Conservation (phyloP, 441 rosid genomes). For the Breynia disticha region DNA sequence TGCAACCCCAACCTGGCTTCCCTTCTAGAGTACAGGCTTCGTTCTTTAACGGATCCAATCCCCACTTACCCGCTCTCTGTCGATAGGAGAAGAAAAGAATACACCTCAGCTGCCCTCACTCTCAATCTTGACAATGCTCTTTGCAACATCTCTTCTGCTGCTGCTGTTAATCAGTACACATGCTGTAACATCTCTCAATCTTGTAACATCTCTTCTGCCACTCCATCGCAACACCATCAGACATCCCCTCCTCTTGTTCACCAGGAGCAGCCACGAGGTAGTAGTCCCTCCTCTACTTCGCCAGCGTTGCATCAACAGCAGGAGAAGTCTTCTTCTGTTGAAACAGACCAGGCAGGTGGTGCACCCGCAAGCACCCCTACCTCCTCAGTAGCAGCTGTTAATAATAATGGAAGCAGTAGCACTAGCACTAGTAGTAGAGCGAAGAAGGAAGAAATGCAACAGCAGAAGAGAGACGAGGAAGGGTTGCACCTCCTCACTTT, state of each 20-base stretch:
- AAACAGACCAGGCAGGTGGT: constrained; percentile 25
- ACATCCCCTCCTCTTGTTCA: constrained; percentile 9
- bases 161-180: not conserved
- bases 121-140: constrained; percentile 24
- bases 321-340: constrained; percentile 41
- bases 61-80: constrained; percentile 14
- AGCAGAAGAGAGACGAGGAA: constrained; percentile 80
- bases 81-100: constrained; percentile 23
- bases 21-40: constrained; percentile 76
- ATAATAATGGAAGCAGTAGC: constrained; percentile 8
- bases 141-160: constrained; percentile 18
- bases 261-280: constrained; percentile 9
- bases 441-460: constrained; percentile 61
- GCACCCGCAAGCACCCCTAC: not conserved
- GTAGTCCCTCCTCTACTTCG: constrained; percentile 15
- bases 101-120: constrained; percentile 18
- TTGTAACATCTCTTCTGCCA: constrained; percentile 17
- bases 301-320: constrained; percentile 19
- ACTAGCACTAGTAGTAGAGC: constrained; percentile 22
- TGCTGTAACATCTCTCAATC: too few species aligned
- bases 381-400: constrained; percentile 2
- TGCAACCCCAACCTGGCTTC: constrained; percentile 88
- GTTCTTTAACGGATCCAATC: constrained; percentile 45
- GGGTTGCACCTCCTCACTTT: constrained; percentile 85
- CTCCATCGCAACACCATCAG: constrained; percentile 16